phyloP scores from a whole-genome alignment of 176 grass and related monocot species.

The Dendrocalamus sinicus region DNA sequence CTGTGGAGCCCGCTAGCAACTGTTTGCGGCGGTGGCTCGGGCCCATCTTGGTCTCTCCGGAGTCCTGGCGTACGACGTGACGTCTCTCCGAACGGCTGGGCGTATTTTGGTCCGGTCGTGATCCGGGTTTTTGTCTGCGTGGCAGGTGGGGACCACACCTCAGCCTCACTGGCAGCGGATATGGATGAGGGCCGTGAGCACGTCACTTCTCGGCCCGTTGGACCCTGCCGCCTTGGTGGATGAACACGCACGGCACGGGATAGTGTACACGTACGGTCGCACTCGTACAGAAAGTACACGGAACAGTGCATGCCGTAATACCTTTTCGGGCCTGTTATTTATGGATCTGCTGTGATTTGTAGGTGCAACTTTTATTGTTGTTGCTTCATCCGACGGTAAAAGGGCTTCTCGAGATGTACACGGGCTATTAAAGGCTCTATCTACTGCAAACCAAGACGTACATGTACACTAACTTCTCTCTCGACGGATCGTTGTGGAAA shows the following conservation, averaged over 20 bases:
- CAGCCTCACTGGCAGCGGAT: not conserved
- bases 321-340: too few relatives aligned
- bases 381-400: too few relatives aligned
- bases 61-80: not conserved
- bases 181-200: constrained; percentile 19
- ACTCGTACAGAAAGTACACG: too few relatives aligned
- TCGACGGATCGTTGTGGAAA: too few relatives aligned
- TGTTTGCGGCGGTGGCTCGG: not conserved
- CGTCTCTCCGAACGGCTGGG: constrained; percentile 32
- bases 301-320: too few relatives aligned
- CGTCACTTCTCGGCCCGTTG: not conserved
- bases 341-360: too few relatives aligned
- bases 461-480: too few relatives aligned
- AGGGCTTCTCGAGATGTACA: too few relatives aligned
- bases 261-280: not conserved
- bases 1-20: not conserved
- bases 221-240: not conserved
- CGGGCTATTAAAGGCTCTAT: too few relatives aligned
- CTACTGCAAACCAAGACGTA: too few relatives aligned
- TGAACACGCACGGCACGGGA: not conserved
- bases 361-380: too few relatives aligned
- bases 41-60: not conserved
- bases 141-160: not conserved
- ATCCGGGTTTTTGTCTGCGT: not conserved
- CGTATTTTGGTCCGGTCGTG: not conserved